Percentiles rank a stretch among this genome's conserved stretches.
Conservation (phyloP, 768 basidiomycete species). For the Kwoniella mangroviensis region DNA sequence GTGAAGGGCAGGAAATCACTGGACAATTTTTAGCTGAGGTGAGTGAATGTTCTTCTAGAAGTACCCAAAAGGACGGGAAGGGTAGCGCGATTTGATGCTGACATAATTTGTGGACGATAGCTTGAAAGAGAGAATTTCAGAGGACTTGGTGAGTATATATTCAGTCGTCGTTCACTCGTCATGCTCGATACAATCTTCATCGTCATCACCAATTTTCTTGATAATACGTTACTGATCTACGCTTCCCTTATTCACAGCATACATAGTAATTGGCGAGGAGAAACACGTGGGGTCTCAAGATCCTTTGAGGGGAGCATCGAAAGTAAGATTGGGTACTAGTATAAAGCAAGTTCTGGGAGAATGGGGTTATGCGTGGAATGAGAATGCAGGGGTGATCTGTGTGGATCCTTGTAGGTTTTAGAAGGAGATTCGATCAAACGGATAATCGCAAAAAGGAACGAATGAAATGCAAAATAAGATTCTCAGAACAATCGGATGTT, state of each 20-base stretch:
- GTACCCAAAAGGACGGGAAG: too few species aligned
- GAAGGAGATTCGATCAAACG: too few species aligned
- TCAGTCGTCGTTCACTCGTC: too few species aligned
- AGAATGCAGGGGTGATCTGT: conserved; percentile 86
- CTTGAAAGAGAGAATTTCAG: conserved; percentile 85
- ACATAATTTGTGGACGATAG: conserved; percentile 58
- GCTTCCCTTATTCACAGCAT: too few species aligned
- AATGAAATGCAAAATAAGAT: too few species aligned
- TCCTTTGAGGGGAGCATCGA: conserved; percentile 75
- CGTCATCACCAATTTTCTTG: too few species aligned
- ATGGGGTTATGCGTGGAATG: conserved; percentile 96
- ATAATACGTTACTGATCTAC: too few species aligned
- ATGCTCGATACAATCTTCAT: too few species aligned
- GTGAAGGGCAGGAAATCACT: conserved; percentile 87
- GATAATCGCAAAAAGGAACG: too few species aligned
- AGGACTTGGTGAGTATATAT: conserved; percentile 80
- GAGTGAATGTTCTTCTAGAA: conserved; percentile 57
- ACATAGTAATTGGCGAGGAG: conserved; percentile 89
- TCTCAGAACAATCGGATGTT: too few species aligned
- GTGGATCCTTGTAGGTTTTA: conserved; percentile 65
- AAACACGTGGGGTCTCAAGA: conserved; percentile 96
- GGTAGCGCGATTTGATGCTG: conserved; percentile 7
- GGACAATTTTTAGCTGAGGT: conserved; percentile 87
- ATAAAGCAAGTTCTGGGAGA: conserved; percentile 89
- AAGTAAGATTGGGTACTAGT: conserved; percentile 79